Evolutionary conservation across 179 eudicot species (phyloP), one percentile per base, ranked within the genome.

Genomic region (Gypsophila paniculata): DNA sequence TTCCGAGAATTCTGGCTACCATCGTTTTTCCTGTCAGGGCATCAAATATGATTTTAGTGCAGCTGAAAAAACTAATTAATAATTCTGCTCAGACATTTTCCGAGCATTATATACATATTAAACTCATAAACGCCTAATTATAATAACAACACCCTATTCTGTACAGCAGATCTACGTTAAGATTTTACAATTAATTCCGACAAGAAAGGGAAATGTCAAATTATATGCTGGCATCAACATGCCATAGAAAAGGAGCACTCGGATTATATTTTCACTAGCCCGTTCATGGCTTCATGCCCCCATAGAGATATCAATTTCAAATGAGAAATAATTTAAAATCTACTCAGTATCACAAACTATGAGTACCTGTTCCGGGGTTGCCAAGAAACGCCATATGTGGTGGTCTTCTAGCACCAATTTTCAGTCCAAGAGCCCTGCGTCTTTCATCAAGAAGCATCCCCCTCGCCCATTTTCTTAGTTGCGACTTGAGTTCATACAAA

Each of bases 331-430:
- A 15, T 6, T 15, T 4, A 18, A 46, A 29, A 46, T 26, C 61
- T n/a, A 59, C 39, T 29, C 0, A 18, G 59, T 14, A 54, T 11
- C 7, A 61, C 21, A 29, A 29, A 29, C 4, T 29, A 29, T 4
- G 34, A 29, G 34, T 29, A 29, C 99, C 99, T 87, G 97, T 92
- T 79, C 96, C 97, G 22, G 97, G 99, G 70, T 92, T 95, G 71
- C 99, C 99, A 70, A 95, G 97, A 74, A 92, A 95, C 55, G 99
- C 99, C 99, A 95, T 92, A 76, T 95, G 99, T 32, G 98, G 97
- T 60, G 96, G 89, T 76, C 91, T 87, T 79, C 96, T 80, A 44
- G 93, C 72, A 61, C 89, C 95, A 26, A 95, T 90, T 77, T 87
- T 87, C 1, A 95, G 86, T 53, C 96, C 97, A 75, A 94, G 96